phyloP scores from a whole-genome alignment of 768 basidiomycete species.

The Kwoniella sp. region DNA sequence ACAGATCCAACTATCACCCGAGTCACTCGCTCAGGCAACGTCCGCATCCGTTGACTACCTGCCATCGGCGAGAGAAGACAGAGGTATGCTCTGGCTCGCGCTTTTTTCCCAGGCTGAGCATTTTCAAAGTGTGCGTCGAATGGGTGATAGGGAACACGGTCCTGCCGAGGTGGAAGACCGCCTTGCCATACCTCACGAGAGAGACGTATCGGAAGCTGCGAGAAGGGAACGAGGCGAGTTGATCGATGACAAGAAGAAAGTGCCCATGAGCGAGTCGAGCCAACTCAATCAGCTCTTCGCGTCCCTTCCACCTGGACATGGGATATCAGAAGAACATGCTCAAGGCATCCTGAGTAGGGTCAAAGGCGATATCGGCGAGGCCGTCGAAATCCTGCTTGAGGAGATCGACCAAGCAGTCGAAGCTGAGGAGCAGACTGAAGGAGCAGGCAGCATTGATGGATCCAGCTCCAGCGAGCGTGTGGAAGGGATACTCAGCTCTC shows the following conservation, averaged over 20 bases:
- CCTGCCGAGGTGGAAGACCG: constrained; percentile 46
- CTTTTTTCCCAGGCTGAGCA: constrained; percentile 49
- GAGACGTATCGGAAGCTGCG: constrained; percentile 37
- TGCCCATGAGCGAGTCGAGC: not conserved
- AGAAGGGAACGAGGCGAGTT: constrained; percentile 30
- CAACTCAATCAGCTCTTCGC: constrained; percentile 22
- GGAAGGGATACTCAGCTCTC: constrained; percentile 18
- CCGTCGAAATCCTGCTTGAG: constrained; percentile 44
- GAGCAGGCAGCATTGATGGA: not conserved
- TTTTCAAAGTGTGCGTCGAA: constrained; percentile 40
- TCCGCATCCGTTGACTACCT: constrained; percentile 25
- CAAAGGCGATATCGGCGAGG: constrained; percentile 39
- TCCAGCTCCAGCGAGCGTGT: constrained; percentile 23
- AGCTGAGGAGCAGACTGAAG: constrained; percentile 1
- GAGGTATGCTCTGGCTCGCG: constrained; percentile 48
- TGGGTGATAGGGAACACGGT: constrained; percentile 40
- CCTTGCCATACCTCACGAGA: constrained; percentile 40
- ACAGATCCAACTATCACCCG: not conserved
- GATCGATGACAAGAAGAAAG: constrained; percentile 9
- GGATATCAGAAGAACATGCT: constrained; percentile 18
- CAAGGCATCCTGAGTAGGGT: constrained; percentile 25
- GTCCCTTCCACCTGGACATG: constrained; percentile 36
- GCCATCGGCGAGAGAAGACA: constrained; percentile 32
- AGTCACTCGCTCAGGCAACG: not conserved
- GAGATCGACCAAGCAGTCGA: constrained; percentile 21